Evolutionary conservation across 2,329 filamentous ascomycete genomes (phyloP).

Genomic region (Davidsoniella neocaledoniae): DNA sequence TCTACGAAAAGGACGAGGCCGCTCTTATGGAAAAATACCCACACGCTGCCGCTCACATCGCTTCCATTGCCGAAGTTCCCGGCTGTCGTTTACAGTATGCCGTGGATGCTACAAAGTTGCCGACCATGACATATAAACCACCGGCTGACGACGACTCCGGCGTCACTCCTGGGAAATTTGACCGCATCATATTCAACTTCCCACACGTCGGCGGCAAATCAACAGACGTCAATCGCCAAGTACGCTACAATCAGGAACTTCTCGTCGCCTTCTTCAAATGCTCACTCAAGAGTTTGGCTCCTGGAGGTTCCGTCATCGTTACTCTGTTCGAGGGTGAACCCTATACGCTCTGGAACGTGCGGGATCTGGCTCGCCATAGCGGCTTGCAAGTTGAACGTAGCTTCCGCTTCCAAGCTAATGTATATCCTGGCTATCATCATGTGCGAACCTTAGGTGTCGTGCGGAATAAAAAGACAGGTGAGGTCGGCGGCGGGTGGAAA

Average conservation of each 20-base stretch:
- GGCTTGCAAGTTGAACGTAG: conserved; percentile 54
- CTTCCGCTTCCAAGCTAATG: conserved; percentile 48
- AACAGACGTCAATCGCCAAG: conserved; percentile 88
- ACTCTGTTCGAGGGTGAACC: conserved; percentile 88
- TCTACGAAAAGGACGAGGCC: conserved; percentile 39
- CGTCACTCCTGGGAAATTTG: conserved; percentile 32
- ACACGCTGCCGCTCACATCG: conserved; percentile 43
- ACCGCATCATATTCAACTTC: conserved; percentile 88
- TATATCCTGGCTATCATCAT: conserved; percentile 60
- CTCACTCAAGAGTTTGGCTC: conserved; percentile 27
- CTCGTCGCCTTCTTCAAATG: conserved; percentile 51
- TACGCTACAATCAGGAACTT: conserved; percentile 74
- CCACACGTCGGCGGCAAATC: conserved; percentile 85
- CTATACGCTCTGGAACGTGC: conserved; percentile 90
- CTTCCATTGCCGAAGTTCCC: conserved; percentile 24
- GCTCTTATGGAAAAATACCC: conserved; percentile 60
- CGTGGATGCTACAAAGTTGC: conserved; percentile 51
- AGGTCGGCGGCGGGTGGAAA: conserved; percentile 27
- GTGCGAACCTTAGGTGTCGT: conserved; percentile 55
- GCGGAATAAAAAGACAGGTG: conserved; percentile 26
- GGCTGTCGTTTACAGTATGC: conserved; percentile 35
- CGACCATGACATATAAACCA: conserved; percentile 23
- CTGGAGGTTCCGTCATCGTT: conserved; percentile 51
- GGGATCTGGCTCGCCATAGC: conserved; percentile 65
- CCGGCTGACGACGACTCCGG: conserved; percentile 16